Evolutionary conservation across 2,329 filamentous ascomycete genomes (phyloP), one percentile per base, ranked within the genome.

Genomic region (Calonectria montana): DNA sequence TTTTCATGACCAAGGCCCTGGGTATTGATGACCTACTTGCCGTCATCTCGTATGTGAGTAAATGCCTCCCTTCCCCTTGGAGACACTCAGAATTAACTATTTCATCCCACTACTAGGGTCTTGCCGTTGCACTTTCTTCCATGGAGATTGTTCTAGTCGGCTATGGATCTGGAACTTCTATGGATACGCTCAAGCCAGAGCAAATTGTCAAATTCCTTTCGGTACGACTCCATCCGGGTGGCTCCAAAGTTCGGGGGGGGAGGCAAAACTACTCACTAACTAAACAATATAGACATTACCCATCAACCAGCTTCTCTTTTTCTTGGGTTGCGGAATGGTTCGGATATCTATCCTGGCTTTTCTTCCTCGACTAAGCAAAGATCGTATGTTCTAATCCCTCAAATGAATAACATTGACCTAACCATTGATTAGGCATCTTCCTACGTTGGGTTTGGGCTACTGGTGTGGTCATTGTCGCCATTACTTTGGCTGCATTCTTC

Each of bases 1-100:
- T 72, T 10, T 65, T 75, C 35, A 72, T 78, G 50, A 70, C 61
- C 18, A 79, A 66, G 31, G 71, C 69, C 43, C 67, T 79, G 29
- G 76, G 77, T 3, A 57, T 67, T 63, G 77, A 79, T 55, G 77
- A 79, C 47, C 23, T 73, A 9, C 27, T 79, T n/a, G 75, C 76
- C 25, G 29, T 69, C 41, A 43, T 79, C 27, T 64, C 77, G 21
- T 79, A 65, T 67, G 77, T 79, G 31, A 73, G 70, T 73, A 21
- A 3, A 43, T 4, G 9, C 7, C 16, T 29, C 4, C 21, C 37
- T 10, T 21, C 21, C 10, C 16, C 25, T 16, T 21, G 35, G 13
- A 25, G 35, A 16, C 35, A 15, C 21, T 13, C 21, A 16, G 1
- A 35, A 50, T 71, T 77, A 27, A 77, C 57, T 10, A 16, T 8